Evolutionary conservation across 192 early-diverging fungal species (phyloP).

Genomic region (Backusella parvicylindrica): DNA sequence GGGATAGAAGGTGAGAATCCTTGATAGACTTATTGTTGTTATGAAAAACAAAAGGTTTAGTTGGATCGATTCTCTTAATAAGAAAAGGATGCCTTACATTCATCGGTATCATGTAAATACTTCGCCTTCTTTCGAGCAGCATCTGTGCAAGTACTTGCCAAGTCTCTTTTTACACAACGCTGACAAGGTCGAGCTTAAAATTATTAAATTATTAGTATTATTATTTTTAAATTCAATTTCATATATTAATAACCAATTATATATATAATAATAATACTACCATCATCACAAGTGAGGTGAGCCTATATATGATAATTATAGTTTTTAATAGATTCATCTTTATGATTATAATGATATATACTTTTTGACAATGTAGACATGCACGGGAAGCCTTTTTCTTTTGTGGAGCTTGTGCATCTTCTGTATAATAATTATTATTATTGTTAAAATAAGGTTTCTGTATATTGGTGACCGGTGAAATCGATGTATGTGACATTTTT

Average conservation of each 20-base stretch:
- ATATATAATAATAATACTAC: constrained; percentile 6
- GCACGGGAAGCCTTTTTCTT: not conserved
- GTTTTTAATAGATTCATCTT: not conserved
- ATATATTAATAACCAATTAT: not conserved
- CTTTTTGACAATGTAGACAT: constrained; percentile 13
- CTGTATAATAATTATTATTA: constrained; percentile 1
- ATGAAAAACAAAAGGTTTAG: not conserved
- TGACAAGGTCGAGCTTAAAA: constrained; percentile 73
- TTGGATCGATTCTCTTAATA: not conserved
- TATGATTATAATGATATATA: not conserved
- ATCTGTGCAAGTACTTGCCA: constrained; percentile 74
- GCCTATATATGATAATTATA: not conserved
- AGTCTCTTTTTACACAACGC: constrained; percentile 81
- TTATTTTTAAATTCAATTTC: not conserved
- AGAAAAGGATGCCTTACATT: not conserved
- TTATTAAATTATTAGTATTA: constrained; percentile 5
- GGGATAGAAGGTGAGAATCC: not conserved
- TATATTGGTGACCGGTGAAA: not conserved
- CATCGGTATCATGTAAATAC: constrained; percentile 67
- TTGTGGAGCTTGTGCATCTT: not conserved
- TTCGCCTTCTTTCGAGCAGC: constrained; percentile 88
- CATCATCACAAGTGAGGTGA: constrained; percentile 8
- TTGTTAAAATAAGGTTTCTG: not conserved
- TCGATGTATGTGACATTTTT: not conserved
- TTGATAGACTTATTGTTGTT: not conserved